Base-by-base conservation (phyloP, 73 alveolate species). In the Stentor coeruleus region DNA sequence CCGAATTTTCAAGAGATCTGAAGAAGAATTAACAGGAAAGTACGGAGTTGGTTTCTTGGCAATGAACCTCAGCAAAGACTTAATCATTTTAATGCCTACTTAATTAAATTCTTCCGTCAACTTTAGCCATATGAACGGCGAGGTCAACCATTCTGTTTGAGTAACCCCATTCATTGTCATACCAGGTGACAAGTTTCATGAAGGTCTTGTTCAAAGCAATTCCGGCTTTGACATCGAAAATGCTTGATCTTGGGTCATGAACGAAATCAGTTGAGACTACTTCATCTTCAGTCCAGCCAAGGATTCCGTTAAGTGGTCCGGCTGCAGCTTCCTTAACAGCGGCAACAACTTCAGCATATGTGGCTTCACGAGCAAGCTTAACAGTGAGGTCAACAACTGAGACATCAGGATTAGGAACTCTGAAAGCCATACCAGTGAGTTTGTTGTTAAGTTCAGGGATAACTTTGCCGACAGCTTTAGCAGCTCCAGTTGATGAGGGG, bases 401-500 rank as follows among this genome's bases (percentile, higher is more conserved):
- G 76, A 95, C 99, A 73, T 94, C 89, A 75, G 94, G 83, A 49
- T 98, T 95, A 74, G 98, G 98, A 39, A 94, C 99, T 92, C 99
- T 92, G 97, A 95, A 94, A 74, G 99, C 96, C 99, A 96, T 96
- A 66, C 99, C 99, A 57, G 99, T 96, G 76, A 96, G 90, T 87
- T 96, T 96, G 66, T 98, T 98, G 83, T 95, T 95, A 73, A 94
- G 82, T 58, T 85, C 96, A n/a, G 98, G 98, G 76, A 96, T 86
- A 66, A 95, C 98, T 77, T 91, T 91, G 49, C 99, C 98, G 40
- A 96, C 99, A 39, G 99, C 99, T 86, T 96, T 96, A 58, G 99
- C 99, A 58, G 99, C 99, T 3, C 99, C 99, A 38, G 99, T 96
- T 59, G 99, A 82, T 35, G 99, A 92, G 57, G 99, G 99, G 86